Evolutionary conservation across 768 basidiomycete species (phyloP), one percentile per base, ranked within the genome.

Genomic region (Gyrodon lividus): DNA sequence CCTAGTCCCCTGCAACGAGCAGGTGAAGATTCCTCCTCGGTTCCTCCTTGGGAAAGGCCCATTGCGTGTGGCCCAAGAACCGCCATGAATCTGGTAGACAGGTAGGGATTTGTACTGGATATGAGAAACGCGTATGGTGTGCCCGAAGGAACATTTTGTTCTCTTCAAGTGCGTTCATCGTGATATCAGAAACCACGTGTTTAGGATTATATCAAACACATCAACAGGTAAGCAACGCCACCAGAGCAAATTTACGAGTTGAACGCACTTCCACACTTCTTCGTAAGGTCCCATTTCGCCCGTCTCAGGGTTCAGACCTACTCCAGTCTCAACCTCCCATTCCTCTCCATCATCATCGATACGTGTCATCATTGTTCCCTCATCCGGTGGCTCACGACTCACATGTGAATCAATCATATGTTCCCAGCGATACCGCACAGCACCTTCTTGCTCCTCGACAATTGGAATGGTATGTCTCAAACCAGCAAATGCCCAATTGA

Each of bases 251-350:
- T 43, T 24, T 2, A 19, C 9, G 17, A 33, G 23, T 16, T 28
- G 38, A 39, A 28, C 56, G 40, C 46, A 66, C 64, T 42, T 51
- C 56, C 59, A 60, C 14, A 58, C 45, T 16, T 66, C 63, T 48
- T 63, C 55, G 35, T 58, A 65, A 16, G 43, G 28, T 9, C 45
- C 52, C 16, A 51, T 31, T 34, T 46, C 37, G 8, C 62, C 62
- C 17, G 57, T 59, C 30, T 54, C 30, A 0, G 55, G 64, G 35
- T 52, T 50, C 4, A 54, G 0, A 28, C 56, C 52, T 14, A 54
- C 24, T 23, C 54, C 59, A 14, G 38, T 55, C 37, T 66, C 57
- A 9, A 66, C 50, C 9, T 55, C 51, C 3, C 51, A 17, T 14
- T 45, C 50, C 31, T 57, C 55, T 23, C 47, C 56, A 30, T 48